A percentile compares a stretch with the other conserved stretches of the same genome.
Evolutionary conservation across 495 filamentous ascomycete genomes (phyloP).

Genomic region (Acidiella bohemica): DNA sequence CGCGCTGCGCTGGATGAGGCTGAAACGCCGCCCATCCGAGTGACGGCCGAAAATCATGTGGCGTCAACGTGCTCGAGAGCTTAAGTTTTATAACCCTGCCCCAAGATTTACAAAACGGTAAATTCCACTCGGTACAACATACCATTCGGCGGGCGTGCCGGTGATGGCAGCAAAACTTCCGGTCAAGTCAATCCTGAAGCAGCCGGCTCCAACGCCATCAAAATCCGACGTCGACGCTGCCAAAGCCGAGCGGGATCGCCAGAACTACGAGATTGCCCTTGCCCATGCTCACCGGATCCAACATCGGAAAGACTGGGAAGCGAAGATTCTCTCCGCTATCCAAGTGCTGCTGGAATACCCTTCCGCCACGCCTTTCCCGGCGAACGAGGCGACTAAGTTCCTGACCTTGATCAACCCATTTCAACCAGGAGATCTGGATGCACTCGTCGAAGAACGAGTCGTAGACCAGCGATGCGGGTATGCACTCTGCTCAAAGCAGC

Average conservation of each 20-base stretch:
- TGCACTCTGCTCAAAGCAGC: slow-evolving; percentile 51
- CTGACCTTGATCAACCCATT: slow-evolving; percentile 51
- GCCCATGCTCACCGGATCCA: slow-evolving; percentile 71
- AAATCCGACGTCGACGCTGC: slow-evolving; percentile 5
- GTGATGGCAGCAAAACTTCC: slow-evolving; percentile 6
- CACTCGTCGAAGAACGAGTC: slow-evolving; percentile 74
- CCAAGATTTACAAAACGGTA: too few species aligned
- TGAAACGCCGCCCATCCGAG: too few species aligned
- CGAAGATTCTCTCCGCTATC: slow-evolving; percentile 53
- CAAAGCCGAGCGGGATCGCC: slow-evolving; percentile 30
- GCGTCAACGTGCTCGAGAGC: too few species aligned
- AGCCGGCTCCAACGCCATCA: slow-evolving; percentile 29
- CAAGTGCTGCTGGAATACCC: slow-evolving; percentile 53
- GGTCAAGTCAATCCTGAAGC: slow-evolving; percentile 35
- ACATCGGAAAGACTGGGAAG: slow-evolving; percentile 57
- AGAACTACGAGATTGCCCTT: slow-evolving; percentile 51
- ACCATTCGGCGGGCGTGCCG: too few species aligned
- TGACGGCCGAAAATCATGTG: too few species aligned
- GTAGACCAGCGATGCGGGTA: slow-evolving; percentile 71
- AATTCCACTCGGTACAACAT: too few species aligned
- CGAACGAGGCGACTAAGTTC: slow-evolving; percentile 47
- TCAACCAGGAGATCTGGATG: slow-evolving; percentile 74
- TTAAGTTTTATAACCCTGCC: too few species aligned
- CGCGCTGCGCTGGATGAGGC: neutral
- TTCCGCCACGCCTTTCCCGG: slow-evolving; percentile 36